Base-by-base conservation (phyloP, 768 basidiomycete genomes). In the Daedaleopsis nitida region DNA sequence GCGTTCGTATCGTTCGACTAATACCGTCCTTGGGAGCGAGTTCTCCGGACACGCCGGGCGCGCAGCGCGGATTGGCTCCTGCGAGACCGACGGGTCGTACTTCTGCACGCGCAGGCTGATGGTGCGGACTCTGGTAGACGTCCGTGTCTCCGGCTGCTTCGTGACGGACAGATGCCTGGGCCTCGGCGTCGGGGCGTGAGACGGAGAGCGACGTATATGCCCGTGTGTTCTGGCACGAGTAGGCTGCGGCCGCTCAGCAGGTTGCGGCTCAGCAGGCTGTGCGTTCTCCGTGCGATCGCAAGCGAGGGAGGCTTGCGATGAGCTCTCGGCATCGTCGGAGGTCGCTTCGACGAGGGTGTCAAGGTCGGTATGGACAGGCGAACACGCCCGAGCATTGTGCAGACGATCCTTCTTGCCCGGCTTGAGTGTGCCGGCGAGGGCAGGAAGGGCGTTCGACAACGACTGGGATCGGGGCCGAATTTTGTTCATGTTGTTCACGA, bases 41-140 rank as follows among this genome's bases (percentile, higher is more conserved):
- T 62, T 56, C 55, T 62, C 60, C 13, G 55, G 60, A 27, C 60
- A 42, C 12, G 60, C 60, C 10, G 60, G 60, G 6, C 60, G 60
- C 1, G 60, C 55, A 12, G 51, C 48, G 19, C 60, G 60, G 2
- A 51, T n/a, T 10, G 55, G 60, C 44, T 52, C 39, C 39, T 42
- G 5, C 11, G 10, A 12, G 13, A 3, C 39, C 10, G 39, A 42
- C 11, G 11, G 11, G 39, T 11, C 11, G 10, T 10, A 10, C 39
- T 42, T 42, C 13, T 42, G 39, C 39, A 17, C 10, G 39, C 39
- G 39, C 13, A 17, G 10, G 39, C 39, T 17, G 39, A 12, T 3
- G 3, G 39, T 3, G 5, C 13, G 11, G 3, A 13, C 5, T 42
- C 39, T 42, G 27, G 27, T 32, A 3, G 27, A 3, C 39, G 39